Conservation (phyloP, 1,284 basidiomycete genomes). For the Pterulicium gracile region DNA sequence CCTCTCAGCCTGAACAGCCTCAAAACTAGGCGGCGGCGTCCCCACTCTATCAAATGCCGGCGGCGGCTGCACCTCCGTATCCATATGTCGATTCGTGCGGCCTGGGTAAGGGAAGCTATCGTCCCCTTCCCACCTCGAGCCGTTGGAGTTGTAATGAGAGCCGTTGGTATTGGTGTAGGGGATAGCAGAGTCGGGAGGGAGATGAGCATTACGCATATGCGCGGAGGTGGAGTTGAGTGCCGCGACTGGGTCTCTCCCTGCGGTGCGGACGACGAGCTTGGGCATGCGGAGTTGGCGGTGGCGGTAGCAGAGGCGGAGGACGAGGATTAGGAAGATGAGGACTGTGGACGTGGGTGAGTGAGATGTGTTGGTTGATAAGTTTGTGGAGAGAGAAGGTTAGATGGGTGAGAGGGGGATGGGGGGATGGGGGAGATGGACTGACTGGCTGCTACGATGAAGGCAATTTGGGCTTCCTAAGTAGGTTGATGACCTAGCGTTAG, state of each 20-base stretch:
- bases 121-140: background rate
- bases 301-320: background rate
- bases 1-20: slow-evolving; percentile 21
- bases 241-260: background rate
- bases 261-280: background rate
- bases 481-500: background rate
- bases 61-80: no score
- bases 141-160: background rate
- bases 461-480: background rate
- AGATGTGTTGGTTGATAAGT: background rate
- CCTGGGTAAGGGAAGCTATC: no score
- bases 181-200: background rate
- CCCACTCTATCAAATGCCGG: background rate
- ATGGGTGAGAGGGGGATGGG: background rate
- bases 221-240: background rate
- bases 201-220: background rate
- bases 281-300: background rate
- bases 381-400: background rate
- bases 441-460: background rate
- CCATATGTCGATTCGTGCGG: no score
- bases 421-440: background rate
- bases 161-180: background rate
- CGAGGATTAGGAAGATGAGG: background rate
- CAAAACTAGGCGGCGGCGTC: background rate
- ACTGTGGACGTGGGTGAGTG: background rate